Evolutionary conservation across 2,329 filamentous ascomycete genomes (phyloP), one percentile per base, ranked within the genome.

Genomic region (Talaromyces albobiverticillius): DNA sequence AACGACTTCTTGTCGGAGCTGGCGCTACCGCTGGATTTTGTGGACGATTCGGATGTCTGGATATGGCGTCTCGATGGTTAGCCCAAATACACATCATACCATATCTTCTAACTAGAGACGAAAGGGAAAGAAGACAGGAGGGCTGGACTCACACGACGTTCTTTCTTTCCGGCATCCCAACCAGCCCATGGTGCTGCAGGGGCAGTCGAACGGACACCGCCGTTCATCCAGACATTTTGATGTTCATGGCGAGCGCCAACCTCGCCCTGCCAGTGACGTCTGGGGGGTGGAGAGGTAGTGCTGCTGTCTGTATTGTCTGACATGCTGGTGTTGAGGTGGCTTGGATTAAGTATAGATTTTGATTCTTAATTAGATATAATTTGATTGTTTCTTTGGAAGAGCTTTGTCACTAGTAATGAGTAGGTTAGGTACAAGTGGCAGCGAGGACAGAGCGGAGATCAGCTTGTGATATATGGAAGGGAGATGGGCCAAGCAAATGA

Each of bases 201-300:
- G 41, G 63, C 63, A 11, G 67, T 62, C 6, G 59, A 60, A 45
- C 62, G 65, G 14, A 59, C 57, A 16, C 69, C 70, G 25, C 70
- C 70, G 26, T 51, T 58, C 53, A 68, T 64, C 69, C 68, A 72
- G 55, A 68, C 67, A 47, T 70, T 72, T 36, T 58, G 62, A 46
- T 71, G 70, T 43, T 72, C 66, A 55, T 72, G 55, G 50, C 70
- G 67, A 45, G 70, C 57, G 29, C 69, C 70, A 29, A 63, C 13
- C 13, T 3, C 54, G 46, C 69, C 70, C 56, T 71, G 67, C 69
- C 69, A 72, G 59, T 72, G 62, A 42, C 68, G 67, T 22, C 61
- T 60, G 31, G 63, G 48, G 40, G 64, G 49, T 31, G 64, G 53
- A 47, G 67, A 60, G 48, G 22, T 22, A 20, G 25, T 25, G 38